Evolutionary conservation across 192 early-diverging fungal species (phyloP).

Genomic region (Mortierella alpina): DNA sequence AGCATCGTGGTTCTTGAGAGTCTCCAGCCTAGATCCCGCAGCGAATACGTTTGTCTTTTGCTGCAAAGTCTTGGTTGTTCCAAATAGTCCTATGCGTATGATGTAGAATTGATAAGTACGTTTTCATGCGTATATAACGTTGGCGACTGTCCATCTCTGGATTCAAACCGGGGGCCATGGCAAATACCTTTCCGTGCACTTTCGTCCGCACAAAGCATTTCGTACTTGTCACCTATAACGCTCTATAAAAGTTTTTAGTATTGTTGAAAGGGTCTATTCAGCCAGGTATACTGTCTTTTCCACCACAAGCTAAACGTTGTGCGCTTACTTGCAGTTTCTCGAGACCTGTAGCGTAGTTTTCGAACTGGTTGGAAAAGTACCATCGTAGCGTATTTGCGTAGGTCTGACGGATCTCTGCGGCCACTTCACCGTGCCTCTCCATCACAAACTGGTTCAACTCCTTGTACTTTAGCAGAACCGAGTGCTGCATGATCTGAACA

Average conservation of each 20-base stretch:
- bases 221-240: constrained; percentile 82
- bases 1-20: constrained; percentile 79
- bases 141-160: not conserved
- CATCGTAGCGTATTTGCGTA: constrained; percentile 88
- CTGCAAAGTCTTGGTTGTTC: constrained; percentile 75
- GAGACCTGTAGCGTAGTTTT: constrained; percentile 83
- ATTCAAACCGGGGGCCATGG: not conserved
- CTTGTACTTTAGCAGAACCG: constrained; percentile 90
- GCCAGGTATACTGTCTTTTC: not conserved
- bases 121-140: not conserved
- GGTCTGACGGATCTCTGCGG: constrained; percentile 84
- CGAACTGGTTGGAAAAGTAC: constrained; percentile 93
- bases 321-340: constrained; percentile 76
- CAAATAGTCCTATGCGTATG: constrained; percentile 64
- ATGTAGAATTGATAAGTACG: not conserved
- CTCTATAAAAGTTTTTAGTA: constrained; percentile 36
- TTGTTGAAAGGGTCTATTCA: not conserved
- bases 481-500: constrained; percentile 92
- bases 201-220: constrained; percentile 91
- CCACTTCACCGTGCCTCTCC: constrained; percentile 88
- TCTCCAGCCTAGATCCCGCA: constrained; percentile 84
- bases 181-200: constrained; percentile 67
- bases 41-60: constrained; percentile 89
- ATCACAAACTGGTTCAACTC: constrained; percentile 92
- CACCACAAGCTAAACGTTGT: not conserved